Percentiles rank a stretch among this genome's conserved stretches.
phyloP scores from a whole-genome alignment of 2,329 filamentous ascomycete species.

The Aaosphaeria arxii region DNA sequence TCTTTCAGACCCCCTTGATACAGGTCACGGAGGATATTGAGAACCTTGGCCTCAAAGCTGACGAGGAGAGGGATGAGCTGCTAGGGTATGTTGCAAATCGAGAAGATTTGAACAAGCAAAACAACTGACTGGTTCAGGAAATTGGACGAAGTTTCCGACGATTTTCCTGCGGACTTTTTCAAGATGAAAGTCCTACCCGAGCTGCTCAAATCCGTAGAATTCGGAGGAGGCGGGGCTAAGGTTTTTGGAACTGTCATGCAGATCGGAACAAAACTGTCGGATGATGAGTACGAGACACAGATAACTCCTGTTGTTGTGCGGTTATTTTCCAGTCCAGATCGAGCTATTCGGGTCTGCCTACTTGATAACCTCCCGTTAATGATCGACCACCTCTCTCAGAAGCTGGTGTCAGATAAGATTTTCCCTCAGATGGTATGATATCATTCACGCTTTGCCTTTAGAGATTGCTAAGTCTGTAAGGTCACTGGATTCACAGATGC shows the following conservation, averaged over 20 bases:
- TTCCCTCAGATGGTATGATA: conserved; percentile 81
- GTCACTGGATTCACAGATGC: conserved; percentile 92
- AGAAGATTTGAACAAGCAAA: background rate
- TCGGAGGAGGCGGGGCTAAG: conserved; percentile 90
- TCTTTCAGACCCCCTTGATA: conserved; percentile 91
- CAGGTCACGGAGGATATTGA: conserved; percentile 91
- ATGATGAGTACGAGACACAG: conserved; percentile 83
- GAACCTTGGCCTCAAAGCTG: conserved; percentile 82
- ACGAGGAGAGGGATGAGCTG: conserved; percentile 80
- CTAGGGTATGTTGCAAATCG: conserved; percentile 53
- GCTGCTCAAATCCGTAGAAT: conserved; percentile 97
- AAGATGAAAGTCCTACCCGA: conserved; percentile 96
- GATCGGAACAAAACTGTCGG: conserved; percentile 80
- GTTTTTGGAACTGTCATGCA: conserved; percentile 87
- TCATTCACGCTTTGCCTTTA: background rate
- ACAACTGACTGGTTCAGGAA: conserved; percentile 49
- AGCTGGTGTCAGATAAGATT: conserved; percentile 91
- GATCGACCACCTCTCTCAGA: conserved; percentile 86
- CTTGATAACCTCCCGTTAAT: conserved; percentile 85
- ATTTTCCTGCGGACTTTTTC: conserved; percentile 97
- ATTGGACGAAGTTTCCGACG: conserved; percentile 80
- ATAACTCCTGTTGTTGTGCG: conserved; percentile 84
- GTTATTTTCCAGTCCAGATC: conserved; percentile 85
- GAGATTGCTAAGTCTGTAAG: conserved; percentile 39
- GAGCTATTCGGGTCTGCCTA: conserved; percentile 85